phyloP scores from a whole-genome alignment of 257 asterid genomes.

The Nicotiana otophora region DNA sequence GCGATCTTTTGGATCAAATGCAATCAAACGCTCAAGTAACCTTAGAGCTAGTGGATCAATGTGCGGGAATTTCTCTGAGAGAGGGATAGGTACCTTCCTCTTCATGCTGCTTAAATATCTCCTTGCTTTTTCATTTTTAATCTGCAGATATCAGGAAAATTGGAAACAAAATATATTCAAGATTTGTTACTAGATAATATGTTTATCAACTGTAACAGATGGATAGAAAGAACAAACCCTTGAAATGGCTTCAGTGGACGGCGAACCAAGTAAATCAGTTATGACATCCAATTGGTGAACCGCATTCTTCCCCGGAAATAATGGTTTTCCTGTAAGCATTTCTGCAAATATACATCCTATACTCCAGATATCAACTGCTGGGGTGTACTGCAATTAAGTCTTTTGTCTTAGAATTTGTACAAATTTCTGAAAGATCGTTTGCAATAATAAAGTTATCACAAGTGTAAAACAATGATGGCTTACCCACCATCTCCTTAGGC shows the following conservation, averaged over 20 bases:
- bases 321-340: slow-evolving; percentile 74
- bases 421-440: slow-evolving; percentile 1
- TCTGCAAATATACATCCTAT: slow-evolving; percentile 95
- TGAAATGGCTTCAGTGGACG: slow-evolving; percentile 72
- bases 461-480: neutral
- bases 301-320: slow-evolving; percentile 87
- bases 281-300: slow-evolving; percentile 88
- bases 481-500: neutral
- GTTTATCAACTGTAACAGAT: slow-evolving; percentile 2
- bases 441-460: neutral
- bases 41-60: slow-evolving; percentile 88
- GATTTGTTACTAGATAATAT: neutral
- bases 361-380: slow-evolving; percentile 96
- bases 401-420: neutral
- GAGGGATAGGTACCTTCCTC: slow-evolving; percentile 60
- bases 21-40: slow-evolving; percentile 69
- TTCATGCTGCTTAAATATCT: slow-evolving; percentile 84
- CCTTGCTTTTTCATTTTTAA: slow-evolving; percentile 90
- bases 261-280: slow-evolving; percentile 90
- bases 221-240: slow-evolving; percentile 52
- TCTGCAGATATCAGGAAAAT: slow-evolving; percentile 37
- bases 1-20: slow-evolving; percentile 95
- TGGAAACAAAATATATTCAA: neutral
- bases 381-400: slow-evolving; percentile 66
- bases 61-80: slow-evolving; percentile 65